Evolutionary conservation across 805 yeast species (phyloP).

Genomic region (Torulaspora gathmanii): DNA sequence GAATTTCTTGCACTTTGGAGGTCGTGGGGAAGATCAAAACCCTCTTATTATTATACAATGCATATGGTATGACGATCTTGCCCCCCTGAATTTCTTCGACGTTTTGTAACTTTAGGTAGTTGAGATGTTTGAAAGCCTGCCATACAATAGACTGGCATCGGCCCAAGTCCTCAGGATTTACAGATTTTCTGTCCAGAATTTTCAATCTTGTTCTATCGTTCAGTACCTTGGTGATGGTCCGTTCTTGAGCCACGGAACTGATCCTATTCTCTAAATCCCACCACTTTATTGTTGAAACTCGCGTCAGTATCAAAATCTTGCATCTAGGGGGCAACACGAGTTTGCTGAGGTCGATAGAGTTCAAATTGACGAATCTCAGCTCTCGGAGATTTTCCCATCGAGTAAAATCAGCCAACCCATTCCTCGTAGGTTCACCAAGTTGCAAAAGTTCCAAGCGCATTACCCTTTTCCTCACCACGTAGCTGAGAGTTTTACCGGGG

Average conservation of each 20-base stretch:
- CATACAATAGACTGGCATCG: conserved; percentile 8
- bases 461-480: conserved; percentile 22
- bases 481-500: conserved; percentile 29
- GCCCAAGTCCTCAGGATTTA: conserved; percentile 5
- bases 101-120: conserved; percentile 14
- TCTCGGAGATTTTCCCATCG: conserved; percentile 30
- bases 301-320: conserved; percentile 15
- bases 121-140: conserved; percentile 12
- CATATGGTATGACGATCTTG: conserved; percentile 18
- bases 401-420: conserved; percentile 25
- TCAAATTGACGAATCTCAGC: conserved; percentile 17
- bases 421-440: conserved; percentile 12
- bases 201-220: conserved; percentile 1
- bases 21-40: conserved; percentile 7
- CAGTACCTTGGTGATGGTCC: not conserved
- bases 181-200: conserved; percentile 4
- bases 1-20: conserved; percentile 6
- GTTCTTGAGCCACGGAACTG: conserved; percentile 1
- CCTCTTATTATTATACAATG: conserved; percentile 19
- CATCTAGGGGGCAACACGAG: conserved; percentile 26
- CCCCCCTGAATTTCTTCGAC: conserved; percentile 9
- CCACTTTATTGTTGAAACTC: conserved; percentile 21
- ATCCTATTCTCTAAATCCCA: conserved; percentile 22
- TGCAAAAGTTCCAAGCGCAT: conserved; percentile 16
- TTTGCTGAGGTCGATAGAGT: conserved; percentile 24